Percentiles rank a stretch among this genome's conserved stretches.
phyloP scores from a whole-genome alignment of 2,329 filamentous ascomycete genomes.

The Monilinia polystroma region DNA sequence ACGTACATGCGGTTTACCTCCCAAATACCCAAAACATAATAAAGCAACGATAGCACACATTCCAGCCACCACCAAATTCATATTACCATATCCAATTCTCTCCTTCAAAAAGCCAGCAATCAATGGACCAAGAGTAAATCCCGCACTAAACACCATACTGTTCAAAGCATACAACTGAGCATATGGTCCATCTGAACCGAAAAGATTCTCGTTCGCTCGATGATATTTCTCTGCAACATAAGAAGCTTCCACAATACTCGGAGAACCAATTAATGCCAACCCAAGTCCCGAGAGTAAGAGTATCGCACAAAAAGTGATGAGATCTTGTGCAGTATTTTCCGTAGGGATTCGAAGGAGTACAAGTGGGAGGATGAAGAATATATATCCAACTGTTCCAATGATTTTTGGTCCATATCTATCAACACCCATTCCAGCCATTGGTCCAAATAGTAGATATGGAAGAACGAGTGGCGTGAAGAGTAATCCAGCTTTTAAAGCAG shows the following conservation, averaged over 20 bases:
- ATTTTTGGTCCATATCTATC: conserved; percentile 43
- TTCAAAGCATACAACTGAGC: conserved; percentile 65
- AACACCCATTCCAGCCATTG: conserved; percentile 41
- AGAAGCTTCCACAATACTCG: conserved; percentile 57
- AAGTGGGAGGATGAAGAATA: conserved; percentile 29
- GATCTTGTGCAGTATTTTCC: conserved; percentile 43
- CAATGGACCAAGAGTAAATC: conserved; percentile 59
- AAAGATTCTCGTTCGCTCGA: conserved; percentile 53
- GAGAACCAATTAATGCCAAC: conserved; percentile 53
- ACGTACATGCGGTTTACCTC: conserved; percentile 10
- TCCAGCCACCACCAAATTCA: conserved; percentile 42
- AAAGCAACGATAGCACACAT: conserved; percentile 29
- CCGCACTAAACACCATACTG: conserved; percentile 60
- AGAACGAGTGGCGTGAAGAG: conserved; percentile 44
- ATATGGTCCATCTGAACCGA: conserved; percentile 57
- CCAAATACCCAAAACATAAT: conserved; percentile 33
- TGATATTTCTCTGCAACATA: conserved; percentile 55
- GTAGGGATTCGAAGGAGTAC: conserved; percentile 47
- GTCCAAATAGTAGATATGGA: conserved; percentile 42
- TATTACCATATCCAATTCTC: conserved; percentile 55
- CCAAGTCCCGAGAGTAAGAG: conserved; percentile 52
- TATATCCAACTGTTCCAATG: conserved; percentile 40
- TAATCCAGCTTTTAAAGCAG: conserved; percentile 42
- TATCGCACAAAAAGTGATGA: conserved; percentile 48
- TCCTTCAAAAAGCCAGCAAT: conserved; percentile 53